Base-by-base conservation (phyloP, 768 basidiomycete genomes). In the Suillus paluster region DNA sequence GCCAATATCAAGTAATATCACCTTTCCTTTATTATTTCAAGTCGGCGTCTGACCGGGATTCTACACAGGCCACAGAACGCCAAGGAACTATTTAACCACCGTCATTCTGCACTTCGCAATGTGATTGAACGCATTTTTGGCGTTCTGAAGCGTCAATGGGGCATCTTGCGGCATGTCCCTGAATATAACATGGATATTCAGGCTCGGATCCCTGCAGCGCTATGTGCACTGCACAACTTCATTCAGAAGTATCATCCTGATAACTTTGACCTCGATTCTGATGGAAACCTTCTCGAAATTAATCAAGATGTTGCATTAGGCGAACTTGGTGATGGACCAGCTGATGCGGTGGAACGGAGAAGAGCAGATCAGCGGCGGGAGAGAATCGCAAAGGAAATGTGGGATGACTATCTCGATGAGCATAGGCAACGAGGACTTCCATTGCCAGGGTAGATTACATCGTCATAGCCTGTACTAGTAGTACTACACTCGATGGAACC, bases 181-280 rank as follows among this genome's bases (percentile, higher is more conserved):
- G 38, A 69, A 14, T 69, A 66, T 15, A 11, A 57, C 44, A 62
- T 70, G 56, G 23, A 48, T 7, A 41, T 64, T 14, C 73, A 75
- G 58, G 68, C 65, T 4, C 21, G 46, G 3, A 60, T 75, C 49
- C 64, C 68, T 5, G 56, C 61, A 25, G 73, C 66, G 2, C 59
- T 73, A 2, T 68, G 63, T 23, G 68, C 67, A 5, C 11, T 69
- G 1, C 70, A 71, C 59, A 73, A 75, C 57, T 75, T 72, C 58
- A 66, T 72, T 34, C 38, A 7, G 10, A 14, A 23, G 6, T 25
- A 4, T 8, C 5, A 46, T 23, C 45, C 45, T 15, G 5, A 12
- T 5, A 23, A 11, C 5, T 58, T 58, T 48, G 57, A 58, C 19
- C 15, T 34, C 9, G 42, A 58, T 10, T 33, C 33, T 8, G 38